A percentile compares a stretch with the other conserved stretches of the same genome.
These are phyloP conservation scores for Gossypium bickii DNA, from an alignment of 345 rosid species.

Conservation along the genomic window DNA sequence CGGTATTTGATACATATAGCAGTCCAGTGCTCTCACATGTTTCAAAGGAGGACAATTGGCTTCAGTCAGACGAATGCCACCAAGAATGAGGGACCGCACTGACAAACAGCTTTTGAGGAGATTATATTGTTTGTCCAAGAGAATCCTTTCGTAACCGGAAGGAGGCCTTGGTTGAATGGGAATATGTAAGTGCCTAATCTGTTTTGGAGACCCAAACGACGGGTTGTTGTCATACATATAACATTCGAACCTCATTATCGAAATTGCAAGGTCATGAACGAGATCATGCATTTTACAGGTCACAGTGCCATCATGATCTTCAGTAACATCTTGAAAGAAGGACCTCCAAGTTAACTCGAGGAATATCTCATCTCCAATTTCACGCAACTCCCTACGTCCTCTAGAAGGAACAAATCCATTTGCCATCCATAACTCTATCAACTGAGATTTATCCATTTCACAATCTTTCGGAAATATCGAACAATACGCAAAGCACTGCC, in stretches of 20 bases:
- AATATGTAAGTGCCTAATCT: neutral
- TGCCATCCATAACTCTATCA: slow-evolving; percentile 24
- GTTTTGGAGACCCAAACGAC: neutral
- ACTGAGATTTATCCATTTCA: neutral
- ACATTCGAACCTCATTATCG: slow-evolving; percentile 10
- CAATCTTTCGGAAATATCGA: slow-evolving; percentile 24
- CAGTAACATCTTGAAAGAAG: slow-evolving; percentile 13
- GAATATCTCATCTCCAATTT: slow-evolving; percentile 13
- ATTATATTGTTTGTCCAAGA: neutral
- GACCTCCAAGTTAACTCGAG: slow-evolving; percentile 17
- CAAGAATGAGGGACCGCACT: neutral
- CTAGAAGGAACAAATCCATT: slow-evolving; percentile 9
- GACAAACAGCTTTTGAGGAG: neutral
- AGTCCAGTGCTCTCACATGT: slow-evolving; percentile 2
- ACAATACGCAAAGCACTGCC: slow-evolving; percentile 20
- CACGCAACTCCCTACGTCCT: neutral
- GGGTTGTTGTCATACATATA: neutral
- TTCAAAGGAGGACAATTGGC: neutral
- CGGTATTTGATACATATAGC: neutral
- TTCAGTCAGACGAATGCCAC: neutral
- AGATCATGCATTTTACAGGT: slow-evolving; percentile 27
- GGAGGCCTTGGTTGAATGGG: neutral
- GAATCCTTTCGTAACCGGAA: neutral
- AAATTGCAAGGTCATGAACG: slow-evolving; percentile 23
- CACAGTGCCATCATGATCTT: neutral